These are phyloP conservation scores for Penicillium thymicola DNA, from an alignment of 2,329 filamentous ascomycete genomes.

Conservation along the genomic window DNA sequence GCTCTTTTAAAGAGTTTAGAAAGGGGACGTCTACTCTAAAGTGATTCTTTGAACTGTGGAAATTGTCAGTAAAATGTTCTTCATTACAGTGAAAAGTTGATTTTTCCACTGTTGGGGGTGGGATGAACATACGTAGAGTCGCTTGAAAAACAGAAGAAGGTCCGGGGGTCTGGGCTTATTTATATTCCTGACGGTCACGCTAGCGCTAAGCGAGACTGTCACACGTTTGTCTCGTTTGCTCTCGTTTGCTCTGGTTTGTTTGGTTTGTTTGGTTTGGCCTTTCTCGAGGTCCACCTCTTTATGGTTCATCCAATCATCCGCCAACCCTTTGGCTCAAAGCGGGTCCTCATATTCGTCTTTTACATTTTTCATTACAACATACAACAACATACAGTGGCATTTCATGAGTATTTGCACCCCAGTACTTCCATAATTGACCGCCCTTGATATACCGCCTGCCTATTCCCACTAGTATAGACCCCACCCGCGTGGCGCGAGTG, in stretches of 20 bases:
- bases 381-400: too few relatives aligned
- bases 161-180: slow-evolving; percentile 21
- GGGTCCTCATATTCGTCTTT: not conserved
- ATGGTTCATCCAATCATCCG: not conserved
- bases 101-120: slow-evolving; percentile 24
- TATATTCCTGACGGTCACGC: slow-evolving; percentile 25
- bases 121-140: slow-evolving; percentile 43
- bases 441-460: too few relatives aligned
- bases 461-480: too few relatives aligned
- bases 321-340: not conserved
- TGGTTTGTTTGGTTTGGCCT: not conserved
- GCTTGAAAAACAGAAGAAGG: slow-evolving; percentile 38
- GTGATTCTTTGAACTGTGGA: slow-evolving; percentile 71
- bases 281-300: accelerated
- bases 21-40: slow-evolving; percentile 94
- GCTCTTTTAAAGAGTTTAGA: slow-evolving; percentile 91
- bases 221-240: slow-evolving; percentile 21
- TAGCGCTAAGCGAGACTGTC: slow-evolving; percentile 29
- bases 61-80: slow-evolving; percentile 22
- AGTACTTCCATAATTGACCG: too few relatives aligned
- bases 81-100: slow-evolving; percentile 12
- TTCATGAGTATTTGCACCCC: too few relatives aligned
- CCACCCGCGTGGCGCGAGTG: too few relatives aligned
- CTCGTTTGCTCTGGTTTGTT: not conserved
- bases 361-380: too few relatives aligned